Conservation (phyloP, 345 rosid genomes). For the Rhodamnia rubescens region DNA sequence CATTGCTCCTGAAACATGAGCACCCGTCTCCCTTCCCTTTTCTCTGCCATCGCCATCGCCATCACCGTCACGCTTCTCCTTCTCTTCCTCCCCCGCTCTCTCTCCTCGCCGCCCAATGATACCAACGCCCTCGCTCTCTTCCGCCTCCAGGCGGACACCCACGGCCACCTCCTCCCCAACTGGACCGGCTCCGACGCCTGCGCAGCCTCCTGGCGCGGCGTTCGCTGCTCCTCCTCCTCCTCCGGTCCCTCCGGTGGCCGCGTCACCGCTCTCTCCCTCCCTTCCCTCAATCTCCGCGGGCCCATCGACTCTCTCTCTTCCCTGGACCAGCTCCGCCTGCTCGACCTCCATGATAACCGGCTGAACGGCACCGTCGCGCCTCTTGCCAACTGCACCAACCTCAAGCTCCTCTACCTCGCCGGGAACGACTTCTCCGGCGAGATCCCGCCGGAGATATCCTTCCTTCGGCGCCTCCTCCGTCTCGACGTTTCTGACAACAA, state of each 20-base stretch:
- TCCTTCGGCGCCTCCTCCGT: constrained; percentile 49
- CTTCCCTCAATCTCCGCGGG: constrained; percentile 67
- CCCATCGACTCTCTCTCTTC: constrained; percentile 53
- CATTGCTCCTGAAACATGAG: constrained; percentile 13
- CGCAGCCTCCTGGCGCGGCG: constrained; percentile 61
- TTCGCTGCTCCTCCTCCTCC: constrained; percentile 46
- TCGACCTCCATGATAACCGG: constrained; percentile 82
- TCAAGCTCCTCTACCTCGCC: constrained; percentile 64
- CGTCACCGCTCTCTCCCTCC: constrained; percentile 46
- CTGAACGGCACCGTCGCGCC: constrained; percentile 62
- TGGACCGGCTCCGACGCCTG: constrained; percentile 79
- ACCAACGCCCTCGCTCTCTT: constrained; percentile 66
- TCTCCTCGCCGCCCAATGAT: constrained; percentile 34
- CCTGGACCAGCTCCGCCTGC: constrained; percentile 72
- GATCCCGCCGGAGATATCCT: constrained; percentile 51
- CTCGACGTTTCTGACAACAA: constrained; percentile 82
- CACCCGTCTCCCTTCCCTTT: background rate
- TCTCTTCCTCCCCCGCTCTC: background rate
- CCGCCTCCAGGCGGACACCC: constrained; percentile 71
- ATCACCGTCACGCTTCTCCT: background rate
- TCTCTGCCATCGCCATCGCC: background rate
- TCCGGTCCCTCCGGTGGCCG: constrained; percentile 34
- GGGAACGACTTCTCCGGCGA: constrained; percentile 71
- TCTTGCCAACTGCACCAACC: constrained; percentile 52
- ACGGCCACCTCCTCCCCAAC: constrained; percentile 66